These are phyloP conservation scores for Tricholoma saponaceum DNA, from an alignment of 768 basidiomycete species.

Conservation along the genomic window DNA sequence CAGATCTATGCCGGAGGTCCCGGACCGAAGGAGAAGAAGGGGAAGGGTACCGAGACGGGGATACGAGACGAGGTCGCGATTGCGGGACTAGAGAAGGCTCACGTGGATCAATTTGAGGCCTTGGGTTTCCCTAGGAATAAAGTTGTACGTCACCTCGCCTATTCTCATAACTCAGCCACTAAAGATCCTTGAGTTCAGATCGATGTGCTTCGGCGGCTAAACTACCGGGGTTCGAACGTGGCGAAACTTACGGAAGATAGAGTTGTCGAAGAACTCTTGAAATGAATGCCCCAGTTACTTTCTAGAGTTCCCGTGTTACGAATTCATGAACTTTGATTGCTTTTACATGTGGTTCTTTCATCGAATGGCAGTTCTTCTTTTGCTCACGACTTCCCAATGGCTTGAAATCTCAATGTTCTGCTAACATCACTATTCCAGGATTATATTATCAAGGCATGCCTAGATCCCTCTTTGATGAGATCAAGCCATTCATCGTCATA, in stretches of 20 bases:
- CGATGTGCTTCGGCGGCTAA: slow-evolving; percentile 81
- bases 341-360: not conserved
- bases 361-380: not conserved
- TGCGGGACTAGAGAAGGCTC: slow-evolving; percentile 79
- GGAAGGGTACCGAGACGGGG: slow-evolving; percentile 39
- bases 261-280: slow-evolving; percentile 83
- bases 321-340: not conserved
- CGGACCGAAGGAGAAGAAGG: slow-evolving; percentile 37
- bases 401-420: not conserved
- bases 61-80: slow-evolving; percentile 56
- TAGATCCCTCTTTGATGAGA: too few relatives aligned
- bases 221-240: slow-evolving; percentile 82
- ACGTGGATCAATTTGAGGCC: slow-evolving; percentile 80
- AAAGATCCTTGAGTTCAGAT: slow-evolving; percentile 47
- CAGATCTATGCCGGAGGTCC: slow-evolving; percentile 86
- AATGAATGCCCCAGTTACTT: slow-evolving; percentile 26
- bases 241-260: slow-evolving; percentile 78
- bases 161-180: slow-evolving; percentile 1
- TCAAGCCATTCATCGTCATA: too few relatives aligned
- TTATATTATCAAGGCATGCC: not conserved
- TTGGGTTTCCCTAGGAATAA: slow-evolving; percentile 81
- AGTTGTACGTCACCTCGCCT: slow-evolving; percentile 60
- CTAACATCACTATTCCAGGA: not conserved
- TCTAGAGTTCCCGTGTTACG: not conserved
- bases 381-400: not conserved